These are phyloP conservation scores for Candida pseudoviswanathii DNA, from an alignment of 1,139 yeast species.

Conservation along the genomic window DNA sequence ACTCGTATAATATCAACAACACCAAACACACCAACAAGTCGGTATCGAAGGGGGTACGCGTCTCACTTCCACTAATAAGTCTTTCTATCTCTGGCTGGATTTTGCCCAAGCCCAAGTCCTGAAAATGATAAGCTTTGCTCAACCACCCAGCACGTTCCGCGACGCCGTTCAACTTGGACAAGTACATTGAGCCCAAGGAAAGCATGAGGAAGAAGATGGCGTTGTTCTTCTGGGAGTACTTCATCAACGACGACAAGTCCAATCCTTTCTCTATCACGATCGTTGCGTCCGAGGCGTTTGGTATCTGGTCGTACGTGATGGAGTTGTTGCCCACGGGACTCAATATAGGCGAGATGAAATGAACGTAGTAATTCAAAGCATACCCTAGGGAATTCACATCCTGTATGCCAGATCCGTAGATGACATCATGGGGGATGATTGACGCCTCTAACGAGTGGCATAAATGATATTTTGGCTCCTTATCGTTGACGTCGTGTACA, in stretches of 20 bases:
- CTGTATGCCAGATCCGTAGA: conserved; percentile 3
- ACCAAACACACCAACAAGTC: conserved; percentile 26
- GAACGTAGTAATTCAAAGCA: conserved; percentile 29
- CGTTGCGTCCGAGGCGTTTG: conserved; percentile 4
- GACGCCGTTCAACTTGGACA: conserved; percentile 20
- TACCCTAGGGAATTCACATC: conserved; percentile 22
- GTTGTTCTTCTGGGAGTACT: conserved; percentile 26
- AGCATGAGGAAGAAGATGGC: conserved; percentile 29
- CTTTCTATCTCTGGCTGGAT: conserved; percentile 15
- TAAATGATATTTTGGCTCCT: conserved; percentile 4
- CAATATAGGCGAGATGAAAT: conserved; percentile 30
- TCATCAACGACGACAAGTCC: conserved; percentile 24
- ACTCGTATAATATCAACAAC: conserved; percentile 28
- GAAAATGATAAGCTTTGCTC: conserved; percentile 20
- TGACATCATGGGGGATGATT: conserved; percentile 27
- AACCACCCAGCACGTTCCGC: conserved; percentile 20
- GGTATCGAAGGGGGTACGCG: conserved; percentile 12
- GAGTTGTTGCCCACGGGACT: conserved; percentile 26
- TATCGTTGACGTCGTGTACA: conserved; percentile 16
- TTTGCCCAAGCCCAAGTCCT: conserved; percentile 20
- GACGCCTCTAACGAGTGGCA: conserved; percentile 16
- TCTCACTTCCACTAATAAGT: conserved; percentile 9
- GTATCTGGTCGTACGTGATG: conserved; percentile 16
- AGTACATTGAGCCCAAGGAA: conserved; percentile 29
- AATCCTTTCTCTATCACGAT: conserved; percentile 28